Evolutionary conservation across 345 rosid species (phyloP).

Genomic region (Xanthoceras sorbifolium): DNA sequence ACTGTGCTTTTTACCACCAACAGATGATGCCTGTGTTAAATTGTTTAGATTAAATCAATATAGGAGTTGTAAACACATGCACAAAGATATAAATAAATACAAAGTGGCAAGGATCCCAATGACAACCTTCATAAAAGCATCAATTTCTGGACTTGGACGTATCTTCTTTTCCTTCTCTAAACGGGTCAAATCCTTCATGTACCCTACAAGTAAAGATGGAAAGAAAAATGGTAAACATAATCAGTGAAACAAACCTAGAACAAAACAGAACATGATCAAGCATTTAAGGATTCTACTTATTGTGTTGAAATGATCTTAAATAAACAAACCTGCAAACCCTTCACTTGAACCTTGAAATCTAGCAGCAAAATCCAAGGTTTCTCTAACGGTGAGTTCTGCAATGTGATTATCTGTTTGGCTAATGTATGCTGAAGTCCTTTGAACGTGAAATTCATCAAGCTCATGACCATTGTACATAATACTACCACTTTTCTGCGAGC

Average conservation of each 20-base stretch:
- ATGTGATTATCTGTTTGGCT: conserved; percentile 91
- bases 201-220: conserved; percentile 36
- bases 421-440: conserved; percentile 87
- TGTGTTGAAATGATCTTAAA: background rate
- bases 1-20: conserved; percentile 75
- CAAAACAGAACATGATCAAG: background rate
- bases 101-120: background rate
- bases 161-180: conserved; percentile 72
- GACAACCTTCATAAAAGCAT: conserved; percentile 92
- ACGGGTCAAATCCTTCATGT: conserved; percentile 59
- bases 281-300: background rate
- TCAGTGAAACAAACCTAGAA: background rate
- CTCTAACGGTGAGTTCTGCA: conserved; percentile 90
- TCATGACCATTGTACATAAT: conserved; percentile 77
- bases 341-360: conserved; percentile 89
- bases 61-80: background rate
- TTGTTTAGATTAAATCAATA: conserved; percentile 1
- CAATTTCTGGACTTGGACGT: conserved; percentile 78
- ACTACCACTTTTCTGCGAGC: conserved; percentile 57
- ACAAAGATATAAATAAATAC: background rate
- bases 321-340: conserved; percentile 68
- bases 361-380: conserved; percentile 93
- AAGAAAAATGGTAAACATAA: background rate
- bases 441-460: conserved; percentile 66
- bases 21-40: conserved; percentile 71